Evolutionary conservation across 2,329 filamentous ascomycete species (phyloP), one percentile per base, ranked within the genome.

Genomic region (Ophiocordyceps australis): DNA sequence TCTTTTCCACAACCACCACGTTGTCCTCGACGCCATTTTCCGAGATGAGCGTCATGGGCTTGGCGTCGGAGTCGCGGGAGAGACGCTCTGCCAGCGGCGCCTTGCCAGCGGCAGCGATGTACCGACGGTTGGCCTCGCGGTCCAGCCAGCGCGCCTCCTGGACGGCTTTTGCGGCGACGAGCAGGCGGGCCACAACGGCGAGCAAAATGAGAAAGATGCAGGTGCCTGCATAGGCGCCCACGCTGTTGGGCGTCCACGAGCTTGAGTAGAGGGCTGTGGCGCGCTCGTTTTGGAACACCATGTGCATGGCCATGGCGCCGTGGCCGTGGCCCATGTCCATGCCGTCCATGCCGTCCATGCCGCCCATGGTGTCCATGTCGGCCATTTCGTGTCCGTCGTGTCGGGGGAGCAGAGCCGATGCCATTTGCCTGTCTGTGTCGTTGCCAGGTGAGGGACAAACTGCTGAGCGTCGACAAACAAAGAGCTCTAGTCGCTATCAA

Each of bases 151-250:
- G 54, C 36, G 57, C 43, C 49, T 65, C 67, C 46, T 54, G 64
- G 49, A 56, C 70, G 53, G 54, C 68, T 45, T 81, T 82, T 39
- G 67, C 57, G 3, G 83, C 83, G 26, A 86, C 55, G 11, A 93
- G 58, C 13, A 59, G 53, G 27, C 85, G 77, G 42, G 75, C 72
- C 29, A 76, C 41, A 32, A 74, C 58, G 32, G 73, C 74, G 26
- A 95, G 71, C 23, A 77, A 38, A 45, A 93, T 73, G 31, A 94
- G 65, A 54, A 94, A 94, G 47, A 94, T 79, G 57, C 86, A 92
- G 16, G 82, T 92, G 29, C 72, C 86, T 2, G 81, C 82, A 50
- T 94, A 95, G 31, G 64, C 55, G 38, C 75, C 81, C 5, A 62
- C 55, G 19, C 55, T 73, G 16, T 45, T 52, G 5, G 86, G 86